Evolutionary conservation across 805 yeast genomes (phyloP), one percentile per base, ranked within the genome.

Genomic region (Pichia deserticola): DNA sequence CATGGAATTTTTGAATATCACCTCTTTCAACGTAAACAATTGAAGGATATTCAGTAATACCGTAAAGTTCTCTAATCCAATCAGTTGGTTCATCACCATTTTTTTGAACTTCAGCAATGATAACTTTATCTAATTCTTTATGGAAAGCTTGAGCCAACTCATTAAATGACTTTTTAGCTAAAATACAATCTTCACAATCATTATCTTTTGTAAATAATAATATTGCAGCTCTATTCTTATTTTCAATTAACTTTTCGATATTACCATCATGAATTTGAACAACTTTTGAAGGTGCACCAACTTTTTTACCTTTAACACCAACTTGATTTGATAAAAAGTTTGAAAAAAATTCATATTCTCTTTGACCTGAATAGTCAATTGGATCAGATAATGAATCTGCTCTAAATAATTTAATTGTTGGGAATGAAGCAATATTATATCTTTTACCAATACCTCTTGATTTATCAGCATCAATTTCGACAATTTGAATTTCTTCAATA

Each of bases 391-490:
- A 60, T 40, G 68, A 67, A 15, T 77, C 76, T 36, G 81, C 79
- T 41, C 69, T 70, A 57, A 85, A 77, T 53, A 84, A 65, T 55
- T 73, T 73, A 48, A 87, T 61, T 38, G 82, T 77, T 5, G 96
- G 96, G 59, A 71, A 86, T 12, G 86, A 86, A 36, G 77, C 68
- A 39, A 79, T 64, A n/a, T 73, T 72, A 62, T 73, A 81, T 57
- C 73, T 70, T 50, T 70, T 71, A 30, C 77, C 71, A 64, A 78
- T 68, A 51, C 71, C 69, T 44, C 73, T 72, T 53, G 84, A 74
- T 60, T 71, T 57, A 51, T 83, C 88, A 1, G 83, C 88, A 61
- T 83, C 80, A 44, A 82, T 73, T 56, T 79, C 77, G 13, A 75
- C 66, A 42, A 64, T 58, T 50, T 64, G 67, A 29, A 64, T 44